A percentile compares a stretch with the other conserved stretches of the same genome.
phyloP scores from a whole-genome alignment of 2,329 filamentous ascomycete species.

The Trichoderma koningii region DNA sequence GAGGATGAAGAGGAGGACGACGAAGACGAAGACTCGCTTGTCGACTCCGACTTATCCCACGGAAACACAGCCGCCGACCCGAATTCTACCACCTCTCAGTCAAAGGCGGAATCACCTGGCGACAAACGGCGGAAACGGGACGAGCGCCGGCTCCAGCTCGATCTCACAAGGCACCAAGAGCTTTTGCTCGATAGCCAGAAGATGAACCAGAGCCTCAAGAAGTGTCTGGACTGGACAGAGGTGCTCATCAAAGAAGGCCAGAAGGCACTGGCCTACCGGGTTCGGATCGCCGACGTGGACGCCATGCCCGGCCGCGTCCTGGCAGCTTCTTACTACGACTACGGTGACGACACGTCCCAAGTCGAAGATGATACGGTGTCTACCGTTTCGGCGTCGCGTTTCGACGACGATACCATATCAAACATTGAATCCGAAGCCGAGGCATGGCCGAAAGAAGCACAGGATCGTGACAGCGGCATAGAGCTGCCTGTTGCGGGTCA shows the following conservation, averaged over 20 bases:
- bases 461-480: constrained; percentile 57
- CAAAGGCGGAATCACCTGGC: constrained; percentile 46
- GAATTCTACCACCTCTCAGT: constrained; percentile 18
- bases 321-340: constrained; percentile 64
- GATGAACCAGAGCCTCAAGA: constrained; percentile 90
- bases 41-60: constrained; percentile 55
- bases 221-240: constrained; percentile 87
- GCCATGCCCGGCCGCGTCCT: constrained; percentile 71
- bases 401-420: constrained; percentile 32
- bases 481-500: constrained; percentile 48
- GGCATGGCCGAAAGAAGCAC: constrained; percentile 44
- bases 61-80: constrained; percentile 38
- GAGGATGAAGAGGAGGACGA: constrained; percentile 47
- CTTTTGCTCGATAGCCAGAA: constrained; percentile 87
- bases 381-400: constrained; percentile 24
- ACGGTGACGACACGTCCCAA: constrained; percentile 37
- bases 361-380: constrained; percentile 33
- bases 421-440: constrained; percentile 32
- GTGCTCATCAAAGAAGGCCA: constrained; percentile 85
- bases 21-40: constrained; percentile 52
- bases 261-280: constrained; percentile 81
- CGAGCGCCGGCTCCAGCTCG: constrained; percentile 78
- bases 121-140: constrained; percentile 65
- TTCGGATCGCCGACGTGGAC: constrained; percentile 75
- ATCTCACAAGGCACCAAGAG: constrained; percentile 86